phyloP scores from a whole-genome alignment of 225 moss, liverwort and hornwort genomes.

The Neckera pumila region DNA sequence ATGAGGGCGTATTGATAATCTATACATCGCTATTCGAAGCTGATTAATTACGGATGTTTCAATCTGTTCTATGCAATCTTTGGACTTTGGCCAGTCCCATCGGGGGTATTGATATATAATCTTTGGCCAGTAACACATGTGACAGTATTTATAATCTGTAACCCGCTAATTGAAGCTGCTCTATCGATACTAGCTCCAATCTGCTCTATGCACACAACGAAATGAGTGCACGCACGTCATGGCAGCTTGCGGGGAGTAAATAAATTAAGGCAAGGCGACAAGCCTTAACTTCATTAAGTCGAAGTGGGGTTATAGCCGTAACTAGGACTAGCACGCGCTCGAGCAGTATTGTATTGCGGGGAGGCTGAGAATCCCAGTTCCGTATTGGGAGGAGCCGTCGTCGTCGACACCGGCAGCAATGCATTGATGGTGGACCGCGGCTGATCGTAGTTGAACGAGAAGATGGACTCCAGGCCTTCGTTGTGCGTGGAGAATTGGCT shows the following conservation, averaged over 20 bases:
- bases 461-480: constrained; percentile 41
- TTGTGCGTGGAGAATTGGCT: constrained; percentile 5
- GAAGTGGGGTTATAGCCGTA: constrained; percentile 2
- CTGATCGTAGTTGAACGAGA: constrained; percentile 23
- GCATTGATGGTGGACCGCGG: constrained; percentile 24
- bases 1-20: background rate
- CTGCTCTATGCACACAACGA: constrained; percentile 16
- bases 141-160: too few relatives aligned
- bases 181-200: constrained; percentile 3
- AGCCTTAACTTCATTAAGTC: background rate
- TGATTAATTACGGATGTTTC: background rate
- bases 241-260: constrained; percentile 19
- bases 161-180: constrained; percentile 2
- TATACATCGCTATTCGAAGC: background rate
- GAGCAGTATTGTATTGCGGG: background rate
- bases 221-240: constrained; percentile 9
- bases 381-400: background rate
- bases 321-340: background rate
- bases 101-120: background rate
- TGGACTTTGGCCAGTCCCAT: background rate
- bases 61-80: constrained; percentile 14
- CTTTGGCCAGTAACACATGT: background rate
- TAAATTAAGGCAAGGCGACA: background rate
- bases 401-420: background rate
- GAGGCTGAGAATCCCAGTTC: constrained; percentile 8